These are phyloP conservation scores for Acanthochlamys bracteata DNA, from an alignment of 106 monocot genomes.

Conservation along the genomic window DNA sequence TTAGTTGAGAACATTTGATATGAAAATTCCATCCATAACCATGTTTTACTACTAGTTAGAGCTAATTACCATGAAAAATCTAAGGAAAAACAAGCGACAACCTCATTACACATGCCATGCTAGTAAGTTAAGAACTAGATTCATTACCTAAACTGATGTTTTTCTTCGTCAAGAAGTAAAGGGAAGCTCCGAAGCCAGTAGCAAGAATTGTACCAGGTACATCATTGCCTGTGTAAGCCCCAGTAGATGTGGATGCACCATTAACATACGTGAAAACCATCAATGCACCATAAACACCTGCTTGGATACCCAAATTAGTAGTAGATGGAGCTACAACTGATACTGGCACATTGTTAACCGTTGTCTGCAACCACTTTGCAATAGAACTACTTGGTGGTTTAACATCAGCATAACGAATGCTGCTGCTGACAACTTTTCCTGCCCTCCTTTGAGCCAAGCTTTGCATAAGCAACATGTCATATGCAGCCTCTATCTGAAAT, in stretches of 20 bases:
- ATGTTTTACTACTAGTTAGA: no score
- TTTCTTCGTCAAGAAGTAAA: slow-evolving; percentile 91
- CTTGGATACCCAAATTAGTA: slow-evolving; percentile 60
- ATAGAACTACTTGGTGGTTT: slow-evolving; percentile 44
- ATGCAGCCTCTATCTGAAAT: slow-evolving; percentile 90
- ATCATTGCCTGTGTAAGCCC: slow-evolving; percentile 62
- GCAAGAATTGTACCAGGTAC: slow-evolving; percentile 86
- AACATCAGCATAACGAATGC: slow-evolving; percentile 93
- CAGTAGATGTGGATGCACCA: slow-evolving; percentile 49
- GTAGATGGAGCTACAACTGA: slow-evolving; percentile 70
- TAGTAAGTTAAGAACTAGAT: neutral
- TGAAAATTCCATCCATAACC: no score
- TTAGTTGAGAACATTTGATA: no score
- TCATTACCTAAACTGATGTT: slow-evolving; percentile 55
- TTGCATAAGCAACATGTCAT: slow-evolving; percentile 97
- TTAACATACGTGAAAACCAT: slow-evolving; percentile 74
- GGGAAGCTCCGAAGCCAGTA: slow-evolving; percentile 81
- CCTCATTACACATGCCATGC: neutral
- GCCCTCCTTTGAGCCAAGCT: slow-evolving; percentile 73
- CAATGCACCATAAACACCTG: slow-evolving; percentile 88
- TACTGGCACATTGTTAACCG: slow-evolving; percentile 52
- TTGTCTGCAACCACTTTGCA: slow-evolving; percentile 66
- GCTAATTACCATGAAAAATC: no score
- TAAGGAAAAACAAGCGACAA: neutral
- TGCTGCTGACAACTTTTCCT: slow-evolving; percentile 73